Evolutionary conservation across 2,329 filamentous ascomycete genomes (phyloP).

Genomic region (Curvularia eragrostidis): DNA sequence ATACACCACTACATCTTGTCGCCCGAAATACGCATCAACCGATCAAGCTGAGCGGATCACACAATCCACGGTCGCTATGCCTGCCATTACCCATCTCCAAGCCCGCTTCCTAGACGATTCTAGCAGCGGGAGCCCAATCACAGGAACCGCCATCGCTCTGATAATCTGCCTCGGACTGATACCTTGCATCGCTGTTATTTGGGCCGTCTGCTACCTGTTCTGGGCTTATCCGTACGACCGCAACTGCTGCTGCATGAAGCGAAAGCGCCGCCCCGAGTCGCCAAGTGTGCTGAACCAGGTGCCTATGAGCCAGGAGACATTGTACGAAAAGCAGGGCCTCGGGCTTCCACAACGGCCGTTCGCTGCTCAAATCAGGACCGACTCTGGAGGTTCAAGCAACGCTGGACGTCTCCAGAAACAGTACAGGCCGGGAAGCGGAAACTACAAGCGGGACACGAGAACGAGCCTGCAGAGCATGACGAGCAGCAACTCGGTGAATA

Average conservation of each 20-base stretch:
- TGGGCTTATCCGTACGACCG: conserved; percentile 33
- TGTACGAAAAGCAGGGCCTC: conserved; percentile 25
- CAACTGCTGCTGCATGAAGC: conserved; percentile 35
- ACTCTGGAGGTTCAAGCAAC: conserved; percentile 24
- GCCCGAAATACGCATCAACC: background rate
- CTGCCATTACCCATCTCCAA: conserved; percentile 24
- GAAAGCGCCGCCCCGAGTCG: conserved; percentile 22
- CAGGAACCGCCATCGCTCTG: conserved; percentile 30
- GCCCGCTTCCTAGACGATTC: conserved; percentile 22
- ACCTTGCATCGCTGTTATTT: conserved; percentile 33
- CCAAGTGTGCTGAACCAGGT: conserved; percentile 14
- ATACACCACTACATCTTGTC: conserved; percentile 1
- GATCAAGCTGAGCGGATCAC: background rate
- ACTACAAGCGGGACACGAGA: conserved; percentile 12
- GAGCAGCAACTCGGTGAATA: conserved; percentile 24
- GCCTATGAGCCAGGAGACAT: conserved; percentile 15
- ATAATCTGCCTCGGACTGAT: conserved; percentile 36
- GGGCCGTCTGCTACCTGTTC: conserved; percentile 38
- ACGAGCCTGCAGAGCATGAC: conserved; percentile 24
- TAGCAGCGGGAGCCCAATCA: conserved; percentile 18
- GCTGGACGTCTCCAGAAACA: conserved; percentile 12
- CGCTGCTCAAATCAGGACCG: conserved; percentile 13
- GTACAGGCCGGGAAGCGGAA: conserved; percentile 4
- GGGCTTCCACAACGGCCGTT: conserved; percentile 24
- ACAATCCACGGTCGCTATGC: conserved; percentile 20